Base-by-base conservation (phyloP, 176 grass and related monocot species). In the Microstegium vimineum region DNA sequence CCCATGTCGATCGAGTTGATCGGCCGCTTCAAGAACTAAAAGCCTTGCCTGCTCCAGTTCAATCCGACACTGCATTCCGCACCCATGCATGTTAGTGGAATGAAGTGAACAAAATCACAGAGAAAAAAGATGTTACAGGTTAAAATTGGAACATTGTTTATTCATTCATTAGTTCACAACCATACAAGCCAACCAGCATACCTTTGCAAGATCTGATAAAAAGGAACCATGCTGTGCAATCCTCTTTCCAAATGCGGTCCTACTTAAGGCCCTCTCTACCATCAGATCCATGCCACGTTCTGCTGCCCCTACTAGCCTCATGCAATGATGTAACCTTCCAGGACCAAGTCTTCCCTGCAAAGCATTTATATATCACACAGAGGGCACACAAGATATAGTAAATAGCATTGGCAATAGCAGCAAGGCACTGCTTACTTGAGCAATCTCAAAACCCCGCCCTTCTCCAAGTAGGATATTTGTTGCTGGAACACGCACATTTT, bases 341-440 rank as follows among this genome's bases (percentile, higher is more conserved):
- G 96, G 96, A 82, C 96, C 96, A 36, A 98, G 89, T 82, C 95
- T 93, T 85, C 95, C 95, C 95, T 98, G 92, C 42, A 87, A 75
- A 85, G 36, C 45, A 82, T 61, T 45, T 66, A 27, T 34, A 76
- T 70, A 33, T 85, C 40, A 66, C 5, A 43, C 1, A 71, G 40
- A 71, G 46, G 17, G 47, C 41, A 56, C 41, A 56, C 46, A 81
- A 17, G 34, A 6, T 64, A 28, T n/a, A 46, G 67, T 20, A 73
- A 6, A 13, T n/a, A 77, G 10, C 16, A 10, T 5, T 47, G 37
- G 66, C 40, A 27, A 27, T 33, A 82, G 31, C 5, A 73, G 18
- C 49, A 79, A 16, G 14, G 22, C 37, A 51, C 18, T 38, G 37
- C 88, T 90, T 90, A 98, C 96, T 91, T 98, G 96, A 80, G 96